Percentiles rank a stretch among this genome's conserved stretches.
These are phyloP conservation scores for Saturnispora zaruensis DNA, from an alignment of 805 yeast genomes.

Conservation along the genomic window DNA sequence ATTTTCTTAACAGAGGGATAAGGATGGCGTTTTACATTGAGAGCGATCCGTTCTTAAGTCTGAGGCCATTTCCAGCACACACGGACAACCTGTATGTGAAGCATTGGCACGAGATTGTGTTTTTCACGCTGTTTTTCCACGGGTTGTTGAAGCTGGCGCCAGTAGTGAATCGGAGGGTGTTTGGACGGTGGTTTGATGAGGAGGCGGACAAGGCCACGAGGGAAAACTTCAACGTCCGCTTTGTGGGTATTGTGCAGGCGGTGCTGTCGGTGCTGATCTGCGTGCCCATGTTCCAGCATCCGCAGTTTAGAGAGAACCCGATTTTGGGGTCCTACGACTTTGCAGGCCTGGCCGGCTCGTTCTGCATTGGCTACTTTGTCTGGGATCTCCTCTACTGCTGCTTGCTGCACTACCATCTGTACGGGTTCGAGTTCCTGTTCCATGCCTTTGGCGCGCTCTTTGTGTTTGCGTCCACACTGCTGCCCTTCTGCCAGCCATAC, in stretches of 20 bases:
- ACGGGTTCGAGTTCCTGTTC: slow-evolving; percentile 72
- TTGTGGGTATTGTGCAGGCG: slow-evolving; percentile 82
- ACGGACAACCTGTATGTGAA: slow-evolving; percentile 36
- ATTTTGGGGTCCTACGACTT: slow-evolving; percentile 67
- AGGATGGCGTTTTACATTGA: slow-evolving; percentile 20
- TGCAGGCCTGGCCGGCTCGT: slow-evolving; percentile 62
- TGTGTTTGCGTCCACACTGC: slow-evolving; percentile 56
- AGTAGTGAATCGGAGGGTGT: slow-evolving; percentile 35
- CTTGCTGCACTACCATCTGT: slow-evolving; percentile 47
- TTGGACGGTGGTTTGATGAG: slow-evolving; percentile 43
- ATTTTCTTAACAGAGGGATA: background rate
- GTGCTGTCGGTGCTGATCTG: slow-evolving; percentile 50
- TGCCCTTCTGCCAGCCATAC: slow-evolving; percentile 75
- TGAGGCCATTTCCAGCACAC: slow-evolving; percentile 37
- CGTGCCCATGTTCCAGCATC: slow-evolving; percentile 58
- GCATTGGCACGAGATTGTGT: slow-evolving; percentile 73
- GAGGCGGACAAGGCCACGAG: slow-evolving; percentile 34
- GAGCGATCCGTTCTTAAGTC: slow-evolving; percentile 37
- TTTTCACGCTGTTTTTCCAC: slow-evolving; percentile 53
- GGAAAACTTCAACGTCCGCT: slow-evolving; percentile 81
- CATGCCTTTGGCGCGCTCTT: slow-evolving; percentile 79
- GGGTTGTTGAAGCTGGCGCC: slow-evolving; percentile 47
- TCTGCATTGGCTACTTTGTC: slow-evolving; percentile 76
- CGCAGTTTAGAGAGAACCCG: slow-evolving; percentile 39
- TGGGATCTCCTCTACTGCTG: slow-evolving; percentile 81